A percentile compares a stretch with the other conserved stretches of the same genome.
phyloP scores from a whole-genome alignment of 208 protist genomes.

The Angomonas ambiguus region DNA sequence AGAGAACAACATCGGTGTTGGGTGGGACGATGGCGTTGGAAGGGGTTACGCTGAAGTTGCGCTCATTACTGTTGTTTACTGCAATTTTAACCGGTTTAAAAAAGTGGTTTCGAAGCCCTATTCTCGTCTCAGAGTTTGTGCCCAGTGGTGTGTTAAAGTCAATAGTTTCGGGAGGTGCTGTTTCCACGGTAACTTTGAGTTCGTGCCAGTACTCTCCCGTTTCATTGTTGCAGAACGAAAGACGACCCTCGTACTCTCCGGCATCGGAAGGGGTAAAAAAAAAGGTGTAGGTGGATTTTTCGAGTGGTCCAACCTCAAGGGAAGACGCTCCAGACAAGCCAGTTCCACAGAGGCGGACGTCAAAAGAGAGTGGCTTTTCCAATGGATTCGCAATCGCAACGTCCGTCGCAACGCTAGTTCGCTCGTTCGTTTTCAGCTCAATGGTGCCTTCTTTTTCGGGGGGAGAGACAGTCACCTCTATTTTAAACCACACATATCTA shows the following conservation, averaged over 20 bases:
- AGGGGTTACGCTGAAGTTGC: conserved; percentile 53
- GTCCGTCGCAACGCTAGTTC: conserved; percentile 81
- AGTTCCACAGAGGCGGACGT: conserved; percentile 63
- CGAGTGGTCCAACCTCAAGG: conserved; percentile 45
- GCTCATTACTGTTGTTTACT: conserved; percentile 57
- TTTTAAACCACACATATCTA: conserved; percentile 89
- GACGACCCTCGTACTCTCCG: conserved; percentile 55
- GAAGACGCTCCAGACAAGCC: conserved; percentile 77
- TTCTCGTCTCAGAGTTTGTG: conserved; percentile 33
- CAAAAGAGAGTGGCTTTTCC: conserved; percentile 64
- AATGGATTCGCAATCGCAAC: conserved; percentile 84
- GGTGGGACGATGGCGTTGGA: conserved; percentile 43
- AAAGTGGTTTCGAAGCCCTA: conserved; percentile 78
- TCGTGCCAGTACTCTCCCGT: conserved; percentile 95
- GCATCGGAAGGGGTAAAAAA: conserved; percentile 82
- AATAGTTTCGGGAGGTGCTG: conserved; percentile 66
- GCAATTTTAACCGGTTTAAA: conserved; percentile 36
- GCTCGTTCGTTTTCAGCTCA: conserved; percentile 70
- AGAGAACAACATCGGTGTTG: conserved; percentile 40
- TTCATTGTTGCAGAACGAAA: conserved; percentile 86
- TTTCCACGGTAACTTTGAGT: conserved; percentile 71
- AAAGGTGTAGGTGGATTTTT: conserved; percentile 59
- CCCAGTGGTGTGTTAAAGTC: conserved; percentile 74
- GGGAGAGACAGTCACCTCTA: conserved; percentile 73
- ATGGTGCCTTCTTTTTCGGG: conserved; percentile 87